These are phyloP conservation scores for Comarum palustre DNA, from an alignment of 306 rosid genomes.

Conservation along the genomic window DNA sequence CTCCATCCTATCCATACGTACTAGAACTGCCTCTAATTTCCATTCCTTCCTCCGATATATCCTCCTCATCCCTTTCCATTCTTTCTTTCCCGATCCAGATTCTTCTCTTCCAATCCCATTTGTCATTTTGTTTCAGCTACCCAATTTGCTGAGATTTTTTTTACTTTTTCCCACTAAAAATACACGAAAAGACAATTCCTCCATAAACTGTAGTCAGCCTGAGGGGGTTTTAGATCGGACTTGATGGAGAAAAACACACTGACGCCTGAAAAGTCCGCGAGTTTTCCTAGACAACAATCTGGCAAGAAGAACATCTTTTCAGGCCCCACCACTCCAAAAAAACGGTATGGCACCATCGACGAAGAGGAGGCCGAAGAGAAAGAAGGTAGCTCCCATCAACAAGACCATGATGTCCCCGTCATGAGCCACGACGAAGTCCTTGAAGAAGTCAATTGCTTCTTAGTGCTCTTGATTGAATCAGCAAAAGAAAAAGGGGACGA, in stretches of 20 bases:
- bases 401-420: not conserved
- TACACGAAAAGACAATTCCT: not conserved
- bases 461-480: constrained; percentile 3
- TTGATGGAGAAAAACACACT: constrained; percentile 34
- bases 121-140: not conserved
- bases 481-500: not conserved
- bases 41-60: constrained; percentile 11
- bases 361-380: not conserved
- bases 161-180: not conserved
- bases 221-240: not conserved
- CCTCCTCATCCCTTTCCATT: constrained; percentile 22
- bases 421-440: constrained; percentile 19
- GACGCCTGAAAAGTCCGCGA: constrained; percentile 21
- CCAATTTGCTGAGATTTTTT: not conserved
- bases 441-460: constrained; percentile 51
- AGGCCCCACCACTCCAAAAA: constrained; percentile 9
- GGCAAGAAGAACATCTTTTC: constrained; percentile 6
- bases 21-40: not conserved
- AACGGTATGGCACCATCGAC: constrained; percentile 11
- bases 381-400: not conserved
- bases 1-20: not conserved
- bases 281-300: constrained; percentile 27
- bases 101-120: constrained; percentile 15
- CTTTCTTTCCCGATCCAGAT: not conserved
- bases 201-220: not conserved